Conservation (phyloP, 1,139 yeast genomes). For the Taphrina populina region DNA sequence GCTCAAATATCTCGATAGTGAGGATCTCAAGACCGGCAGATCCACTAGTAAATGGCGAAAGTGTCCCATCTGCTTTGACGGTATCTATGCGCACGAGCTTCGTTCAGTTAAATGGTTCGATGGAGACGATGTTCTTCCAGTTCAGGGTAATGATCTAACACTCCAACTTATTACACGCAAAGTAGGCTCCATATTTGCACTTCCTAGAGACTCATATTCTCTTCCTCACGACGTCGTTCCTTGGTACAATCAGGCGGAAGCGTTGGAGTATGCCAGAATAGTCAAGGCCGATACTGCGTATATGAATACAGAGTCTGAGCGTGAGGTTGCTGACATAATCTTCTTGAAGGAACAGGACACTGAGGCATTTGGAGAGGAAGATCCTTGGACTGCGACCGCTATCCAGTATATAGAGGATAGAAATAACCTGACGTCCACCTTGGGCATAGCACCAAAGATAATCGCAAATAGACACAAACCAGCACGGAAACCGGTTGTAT, state of each 20-base stretch:
- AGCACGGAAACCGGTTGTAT: background rate
- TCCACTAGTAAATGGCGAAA: slow-evolving; percentile 53
- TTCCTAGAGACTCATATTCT: slow-evolving; percentile 52
- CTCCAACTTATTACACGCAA: slow-evolving; percentile 74
- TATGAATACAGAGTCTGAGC: slow-evolving; percentile 54
- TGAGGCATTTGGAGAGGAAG: slow-evolving; percentile 59
- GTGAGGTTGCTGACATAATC: slow-evolving; percentile 56
- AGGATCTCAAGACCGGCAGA: slow-evolving; percentile 38
- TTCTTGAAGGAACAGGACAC: slow-evolving; percentile 58
- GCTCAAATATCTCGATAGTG: slow-evolving; percentile 59
- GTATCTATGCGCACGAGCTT: slow-evolving; percentile 58
- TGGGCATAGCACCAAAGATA: slow-evolving; percentile 36
- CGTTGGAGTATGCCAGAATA: slow-evolving; percentile 56
- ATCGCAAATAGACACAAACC: too few relatives aligned
- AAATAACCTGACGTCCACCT: slow-evolving; percentile 32
- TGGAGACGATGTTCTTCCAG: slow-evolving; percentile 65
- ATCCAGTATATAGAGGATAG: slow-evolving; percentile 41
- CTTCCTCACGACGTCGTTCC: slow-evolving; percentile 40
- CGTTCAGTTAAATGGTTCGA: slow-evolving; percentile 66
- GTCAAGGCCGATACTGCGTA: slow-evolving; percentile 63
- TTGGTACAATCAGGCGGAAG: slow-evolving; percentile 45
- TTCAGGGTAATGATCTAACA: slow-evolving; percentile 58
- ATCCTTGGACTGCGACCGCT: slow-evolving; percentile 59
- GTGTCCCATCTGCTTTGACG: slow-evolving; percentile 82
- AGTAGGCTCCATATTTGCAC: slow-evolving; percentile 58